phyloP scores from a whole-genome alignment of 495 filamentous ascomycete species.

The Gamarada debralockiae region DNA sequence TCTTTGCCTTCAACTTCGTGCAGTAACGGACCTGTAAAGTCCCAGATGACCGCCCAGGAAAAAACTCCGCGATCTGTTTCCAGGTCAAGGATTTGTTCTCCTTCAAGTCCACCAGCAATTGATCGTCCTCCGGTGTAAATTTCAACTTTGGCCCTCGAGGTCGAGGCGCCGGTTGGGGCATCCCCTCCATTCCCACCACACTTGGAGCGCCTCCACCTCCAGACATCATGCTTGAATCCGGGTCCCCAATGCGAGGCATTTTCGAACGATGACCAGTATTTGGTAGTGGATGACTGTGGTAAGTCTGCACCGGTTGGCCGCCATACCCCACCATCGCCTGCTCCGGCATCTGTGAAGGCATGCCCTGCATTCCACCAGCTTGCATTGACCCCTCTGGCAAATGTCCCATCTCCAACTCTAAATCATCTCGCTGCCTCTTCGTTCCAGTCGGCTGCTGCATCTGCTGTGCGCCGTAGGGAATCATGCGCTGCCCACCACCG shows the following conservation, averaged over 20 bases:
- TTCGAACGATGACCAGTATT: conserved; percentile 57
- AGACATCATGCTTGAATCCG: conserved; percentile 34
- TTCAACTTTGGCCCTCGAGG: conserved; percentile 84
- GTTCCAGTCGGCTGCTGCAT: conserved; percentile 20
- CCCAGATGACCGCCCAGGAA: conserved; percentile 81
- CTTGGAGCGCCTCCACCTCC: conserved; percentile 50
- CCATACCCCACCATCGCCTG: conserved; percentile 29
- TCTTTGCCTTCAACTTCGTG: conserved; percentile 88
- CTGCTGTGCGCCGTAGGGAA: conserved; percentile 16
- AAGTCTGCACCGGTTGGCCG: conserved; percentile 38
- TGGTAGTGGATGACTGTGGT: conserved; percentile 73
- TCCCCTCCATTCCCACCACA: conserved; percentile 75
- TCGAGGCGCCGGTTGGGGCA: conserved; percentile 72
- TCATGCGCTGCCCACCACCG: conserved; percentile 43
- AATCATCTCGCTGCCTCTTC: conserved; percentile 30
- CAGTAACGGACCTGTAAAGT: conserved; percentile 93
- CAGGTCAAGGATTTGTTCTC: conserved; percentile 90
- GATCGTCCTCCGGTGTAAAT: conserved; percentile 87
- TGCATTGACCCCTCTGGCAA: conserved; percentile 43
- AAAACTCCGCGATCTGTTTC: conserved; percentile 95
- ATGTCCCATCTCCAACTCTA: conserved; percentile 31
- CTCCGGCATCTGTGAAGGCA: conserved; percentile 45
- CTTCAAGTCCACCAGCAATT: conserved; percentile 78
- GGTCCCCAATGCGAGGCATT: conserved; percentile 46
- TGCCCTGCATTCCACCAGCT: conserved; percentile 45